These are phyloP conservation scores for Kodamaea plutei DNA, from an alignment of 1,139 yeast genomes.

Conservation along the genomic window DNA sequence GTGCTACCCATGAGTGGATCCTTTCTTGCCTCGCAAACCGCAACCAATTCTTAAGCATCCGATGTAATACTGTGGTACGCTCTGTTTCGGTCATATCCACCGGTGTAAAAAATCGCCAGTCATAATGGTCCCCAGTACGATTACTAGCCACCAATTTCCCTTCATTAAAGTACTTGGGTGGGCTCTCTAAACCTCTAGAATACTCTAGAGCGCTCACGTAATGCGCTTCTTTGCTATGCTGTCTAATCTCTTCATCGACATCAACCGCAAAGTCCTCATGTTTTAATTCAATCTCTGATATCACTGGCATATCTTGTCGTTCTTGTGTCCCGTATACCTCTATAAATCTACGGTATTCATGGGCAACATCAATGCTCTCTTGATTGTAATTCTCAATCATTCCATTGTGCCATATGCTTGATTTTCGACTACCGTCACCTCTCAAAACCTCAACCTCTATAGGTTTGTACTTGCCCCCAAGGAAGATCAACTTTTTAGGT, in stretches of 20 bases:
- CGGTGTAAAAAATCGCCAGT: constrained; percentile 38
- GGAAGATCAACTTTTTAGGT: constrained; percentile 15
- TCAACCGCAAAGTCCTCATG: too few species aligned
- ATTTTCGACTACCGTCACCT: too few species aligned
- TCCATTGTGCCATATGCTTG: constrained; percentile 25
- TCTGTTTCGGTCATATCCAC: constrained; percentile 25
- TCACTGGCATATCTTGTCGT: too few species aligned
- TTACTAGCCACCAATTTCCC: constrained; percentile 25
- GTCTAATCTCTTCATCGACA: too few species aligned
- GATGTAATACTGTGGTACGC: constrained; percentile 25
- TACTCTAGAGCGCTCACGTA: constrained; percentile 16
- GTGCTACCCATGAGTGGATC: constrained; percentile 39
- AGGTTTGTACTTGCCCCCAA: too few species aligned
- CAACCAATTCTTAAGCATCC: constrained; percentile 29
- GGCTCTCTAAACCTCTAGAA: constrained; percentile 9
- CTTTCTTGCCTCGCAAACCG: constrained; percentile 28
- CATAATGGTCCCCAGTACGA: constrained; percentile 50
- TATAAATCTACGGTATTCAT: too few species aligned
- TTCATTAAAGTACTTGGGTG: constrained; percentile 33
- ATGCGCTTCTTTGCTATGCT: too few species aligned
- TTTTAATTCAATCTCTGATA: too few species aligned
- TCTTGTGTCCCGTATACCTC: too few species aligned
- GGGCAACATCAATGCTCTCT: too few species aligned
- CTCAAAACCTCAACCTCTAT: too few species aligned
- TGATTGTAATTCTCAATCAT: too few species aligned